Conservation (phyloP, 208 protist genomes). For the Trypanosoma grayi region DNA sequence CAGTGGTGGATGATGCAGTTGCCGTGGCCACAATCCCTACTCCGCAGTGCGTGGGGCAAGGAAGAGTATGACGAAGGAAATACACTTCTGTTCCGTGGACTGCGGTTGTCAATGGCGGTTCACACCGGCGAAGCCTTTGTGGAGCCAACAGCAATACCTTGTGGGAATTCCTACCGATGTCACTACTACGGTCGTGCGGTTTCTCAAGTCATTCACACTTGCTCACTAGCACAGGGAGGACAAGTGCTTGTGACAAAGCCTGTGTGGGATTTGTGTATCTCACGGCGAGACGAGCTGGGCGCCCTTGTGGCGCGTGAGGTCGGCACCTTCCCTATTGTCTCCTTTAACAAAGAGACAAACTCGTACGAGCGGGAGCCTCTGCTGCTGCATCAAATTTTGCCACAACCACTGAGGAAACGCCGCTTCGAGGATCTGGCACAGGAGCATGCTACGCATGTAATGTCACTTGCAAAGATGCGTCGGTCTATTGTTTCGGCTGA, state of each 20-base stretch:
- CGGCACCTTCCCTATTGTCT: conserved; percentile 58
- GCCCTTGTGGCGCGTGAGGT: conserved; percentile 45
- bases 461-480: conserved; percentile 42
- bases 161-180: conserved; percentile 42
- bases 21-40: conserved; percentile 70
- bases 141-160: conserved; percentile 64
- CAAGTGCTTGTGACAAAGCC: conserved; percentile 69
- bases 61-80: conserved; percentile 28
- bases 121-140: conserved; percentile 71
- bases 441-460: conserved; percentile 28
- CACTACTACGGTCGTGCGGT: conserved; percentile 86
- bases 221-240: conserved; percentile 69
- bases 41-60: conserved; percentile 29
- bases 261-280: conserved; percentile 65
- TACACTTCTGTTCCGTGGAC: conserved; percentile 50
- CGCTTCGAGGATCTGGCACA: conserved; percentile 39
- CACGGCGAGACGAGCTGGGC: conserved; percentile 54
- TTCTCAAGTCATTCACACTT: conserved; percentile 72
- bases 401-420: conserved; percentile 41
- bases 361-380: conserved; percentile 67
- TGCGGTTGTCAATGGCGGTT: conserved; percentile 71
- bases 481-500: conserved; percentile 53
- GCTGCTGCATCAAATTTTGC: conserved; percentile 58
- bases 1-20: conserved; percentile 76
- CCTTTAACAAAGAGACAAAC: conserved; percentile 66